Evolutionary conservation across 169 alveolate species (phyloP).

Genomic region (Cryptosporidium bovis): DNA sequence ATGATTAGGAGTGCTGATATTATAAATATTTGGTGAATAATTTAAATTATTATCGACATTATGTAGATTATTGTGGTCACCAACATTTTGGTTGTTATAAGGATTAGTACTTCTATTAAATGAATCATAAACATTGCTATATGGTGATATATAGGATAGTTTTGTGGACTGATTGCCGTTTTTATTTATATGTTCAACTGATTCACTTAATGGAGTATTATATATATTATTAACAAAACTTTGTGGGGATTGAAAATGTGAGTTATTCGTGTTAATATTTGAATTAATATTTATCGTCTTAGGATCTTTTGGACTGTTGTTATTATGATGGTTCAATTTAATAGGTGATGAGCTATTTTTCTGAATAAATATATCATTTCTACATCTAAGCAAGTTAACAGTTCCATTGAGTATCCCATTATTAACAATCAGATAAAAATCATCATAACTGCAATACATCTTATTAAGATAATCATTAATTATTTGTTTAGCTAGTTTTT

Average conservation of each 20-base stretch:
- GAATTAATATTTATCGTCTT: background rate
- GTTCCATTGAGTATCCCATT: constrained; percentile 50
- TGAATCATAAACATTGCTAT: background rate
- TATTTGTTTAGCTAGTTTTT: constrained; percentile 22
- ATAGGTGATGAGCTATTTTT: background rate
- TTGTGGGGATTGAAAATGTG: background rate
- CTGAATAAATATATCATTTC: constrained; percentile 49
- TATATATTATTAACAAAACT: constrained; percentile 3
- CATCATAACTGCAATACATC: constrained; percentile 41
- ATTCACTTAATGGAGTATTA: constrained; percentile 7
- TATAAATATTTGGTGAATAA: constrained; percentile 4
- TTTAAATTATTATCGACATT: constrained; percentile 8
- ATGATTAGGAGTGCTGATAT: background rate
- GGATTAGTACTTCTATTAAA: background rate
- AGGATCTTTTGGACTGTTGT: background rate
- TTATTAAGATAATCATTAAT: constrained; percentile 39
- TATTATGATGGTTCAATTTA: background rate
- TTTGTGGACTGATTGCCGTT: background rate
- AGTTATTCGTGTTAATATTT: background rate
- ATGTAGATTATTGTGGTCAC: background rate
- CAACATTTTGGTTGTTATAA: background rate
- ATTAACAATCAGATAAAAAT: constrained; percentile 26
- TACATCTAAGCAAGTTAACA: constrained; percentile 40
- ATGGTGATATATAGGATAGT: constrained; percentile 9
- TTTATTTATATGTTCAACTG: constrained; percentile 25